Conservation (phyloP, 495 filamentous ascomycete species). For the Aspergillus saccharolyticus region DNA sequence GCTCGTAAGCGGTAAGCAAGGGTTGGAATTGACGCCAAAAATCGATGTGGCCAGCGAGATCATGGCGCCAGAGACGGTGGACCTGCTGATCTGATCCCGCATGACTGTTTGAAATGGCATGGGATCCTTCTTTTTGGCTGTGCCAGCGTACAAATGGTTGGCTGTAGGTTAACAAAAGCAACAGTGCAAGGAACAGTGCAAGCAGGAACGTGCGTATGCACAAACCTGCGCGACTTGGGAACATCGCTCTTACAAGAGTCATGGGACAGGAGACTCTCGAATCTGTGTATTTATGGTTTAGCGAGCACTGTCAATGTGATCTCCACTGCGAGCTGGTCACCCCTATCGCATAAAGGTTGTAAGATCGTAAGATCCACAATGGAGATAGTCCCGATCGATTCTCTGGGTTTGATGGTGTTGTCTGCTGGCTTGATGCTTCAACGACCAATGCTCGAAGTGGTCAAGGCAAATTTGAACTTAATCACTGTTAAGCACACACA, state of each 20-base stretch:
- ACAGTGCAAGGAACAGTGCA: conserved; percentile 14
- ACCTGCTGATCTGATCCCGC: neutral
- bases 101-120: neutral
- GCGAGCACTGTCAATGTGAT: conserved; percentile 1
- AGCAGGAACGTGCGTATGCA: conserved; percentile 16
- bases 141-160: conserved; percentile 15
- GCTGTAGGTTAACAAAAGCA: conserved; percentile 9
- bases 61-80: neutral
- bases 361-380: neutral
- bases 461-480: neutral
- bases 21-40: conserved; percentile 28
- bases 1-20: conserved; percentile 15
- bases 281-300: neutral
- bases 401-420: neutral
- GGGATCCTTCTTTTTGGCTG: neutral
- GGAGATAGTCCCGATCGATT: neutral
- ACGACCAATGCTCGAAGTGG: neutral
- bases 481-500: neutral
- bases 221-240: conserved; percentile 7
- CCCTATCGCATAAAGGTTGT: neutral
- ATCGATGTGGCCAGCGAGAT: conserved; percentile 18
- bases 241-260: neutral
- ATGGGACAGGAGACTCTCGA: neutral
- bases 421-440: neutral
- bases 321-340: neutral